These are phyloP conservation scores for Carex pumila DNA, from an alignment of 176 grass and related monocot genomes.

Conservation along the genomic window DNA sequence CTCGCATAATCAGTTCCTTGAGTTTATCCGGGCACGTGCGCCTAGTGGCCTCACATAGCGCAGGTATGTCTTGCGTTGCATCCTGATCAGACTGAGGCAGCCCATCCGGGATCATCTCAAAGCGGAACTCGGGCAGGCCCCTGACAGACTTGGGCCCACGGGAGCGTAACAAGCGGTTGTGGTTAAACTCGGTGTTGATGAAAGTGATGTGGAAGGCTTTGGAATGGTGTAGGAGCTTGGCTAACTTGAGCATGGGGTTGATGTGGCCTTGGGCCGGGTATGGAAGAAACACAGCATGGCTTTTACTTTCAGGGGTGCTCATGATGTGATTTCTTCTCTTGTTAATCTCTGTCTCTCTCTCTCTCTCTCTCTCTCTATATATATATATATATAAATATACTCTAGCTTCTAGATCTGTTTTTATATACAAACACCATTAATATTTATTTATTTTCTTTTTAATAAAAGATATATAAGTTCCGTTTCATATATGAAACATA, in stretches of 20 bases:
- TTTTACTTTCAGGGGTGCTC: not conserved
- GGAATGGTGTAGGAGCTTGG: conserved; percentile 38
- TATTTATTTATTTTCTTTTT: too few relatives aligned
- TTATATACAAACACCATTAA: too few relatives aligned
- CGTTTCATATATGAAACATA: too few relatives aligned
- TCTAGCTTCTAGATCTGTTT: not conserved
- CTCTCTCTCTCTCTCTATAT: not conserved
- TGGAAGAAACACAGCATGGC: conserved; percentile 43
- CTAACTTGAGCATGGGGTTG: conserved; percentile 50
- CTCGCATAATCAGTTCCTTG: conserved; percentile 18
- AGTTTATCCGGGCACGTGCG: conserved; percentile 24
- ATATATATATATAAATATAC: too few relatives aligned
- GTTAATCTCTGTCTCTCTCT: not conserved
- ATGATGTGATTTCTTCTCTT: not conserved
- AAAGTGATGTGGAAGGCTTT: conserved; percentile 52
- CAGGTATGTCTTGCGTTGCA: conserved; percentile 54
- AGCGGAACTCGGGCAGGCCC: conserved; percentile 21
- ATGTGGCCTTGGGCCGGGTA: conserved; percentile 76
- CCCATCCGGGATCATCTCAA: conserved; percentile 58
- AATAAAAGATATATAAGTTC: too few relatives aligned
- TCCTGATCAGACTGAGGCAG: conserved; percentile 30
- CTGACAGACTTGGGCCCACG: conserved; percentile 14
- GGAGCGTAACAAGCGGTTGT: conserved; percentile 40
- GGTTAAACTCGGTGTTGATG: conserved; percentile 65
- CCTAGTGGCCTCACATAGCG: conserved; percentile 44